Evolutionary conservation across 352 stramenopile species (phyloP).

Genomic region (Phytopythium vexans): DNA sequence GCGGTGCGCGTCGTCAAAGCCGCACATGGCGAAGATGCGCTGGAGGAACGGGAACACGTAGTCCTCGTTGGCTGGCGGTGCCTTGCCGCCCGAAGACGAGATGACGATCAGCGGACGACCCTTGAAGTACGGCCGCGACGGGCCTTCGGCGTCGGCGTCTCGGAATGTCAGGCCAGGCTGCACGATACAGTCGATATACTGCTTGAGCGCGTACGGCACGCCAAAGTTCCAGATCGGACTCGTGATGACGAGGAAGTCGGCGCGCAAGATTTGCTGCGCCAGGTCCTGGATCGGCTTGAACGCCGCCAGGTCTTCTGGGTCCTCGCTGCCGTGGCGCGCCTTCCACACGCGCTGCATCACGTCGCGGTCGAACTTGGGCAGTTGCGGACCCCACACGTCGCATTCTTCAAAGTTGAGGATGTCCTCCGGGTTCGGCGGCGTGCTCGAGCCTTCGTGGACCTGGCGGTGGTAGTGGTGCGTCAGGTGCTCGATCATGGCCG

Average conservation of each 20-base stretch:
- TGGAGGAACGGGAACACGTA: constrained; percentile 69
- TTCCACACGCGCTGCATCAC: constrained; percentile 70
- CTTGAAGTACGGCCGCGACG: constrained; percentile 55
- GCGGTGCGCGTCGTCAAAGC: constrained; percentile 62
- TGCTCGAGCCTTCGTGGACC: constrained; percentile 19
- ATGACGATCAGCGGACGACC: constrained; percentile 67
- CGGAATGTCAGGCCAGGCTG: constrained; percentile 68
- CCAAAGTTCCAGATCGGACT: constrained; percentile 79
- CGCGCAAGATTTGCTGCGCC: constrained; percentile 55
- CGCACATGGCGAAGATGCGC: constrained; percentile 78
- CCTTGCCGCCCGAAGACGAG: constrained; percentile 69
- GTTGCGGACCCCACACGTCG: constrained; percentile 56
- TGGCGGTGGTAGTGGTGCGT: constrained; percentile 73
- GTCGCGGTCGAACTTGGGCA: constrained; percentile 72
- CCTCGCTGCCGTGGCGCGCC: constrained; percentile 55
- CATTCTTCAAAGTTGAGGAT: constrained; percentile 68
- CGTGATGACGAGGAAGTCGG: constrained; percentile 77
- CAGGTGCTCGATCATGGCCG: constrained; percentile 63
- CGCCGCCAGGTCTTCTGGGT: constrained; percentile 48
- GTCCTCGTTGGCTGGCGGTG: constrained; percentile 46
- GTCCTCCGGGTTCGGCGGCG: constrained; percentile 25
- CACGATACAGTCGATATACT: constrained; percentile 82
- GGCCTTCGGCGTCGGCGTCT: constrained; percentile 55
- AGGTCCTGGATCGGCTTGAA: constrained; percentile 65
- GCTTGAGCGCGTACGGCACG: constrained; percentile 76